Percentiles rank a stretch among this genome's conserved stretches.
Conservation (phyloP, 2,329 filamentous ascomycete species). For the Aspergillus fijiensis region DNA sequence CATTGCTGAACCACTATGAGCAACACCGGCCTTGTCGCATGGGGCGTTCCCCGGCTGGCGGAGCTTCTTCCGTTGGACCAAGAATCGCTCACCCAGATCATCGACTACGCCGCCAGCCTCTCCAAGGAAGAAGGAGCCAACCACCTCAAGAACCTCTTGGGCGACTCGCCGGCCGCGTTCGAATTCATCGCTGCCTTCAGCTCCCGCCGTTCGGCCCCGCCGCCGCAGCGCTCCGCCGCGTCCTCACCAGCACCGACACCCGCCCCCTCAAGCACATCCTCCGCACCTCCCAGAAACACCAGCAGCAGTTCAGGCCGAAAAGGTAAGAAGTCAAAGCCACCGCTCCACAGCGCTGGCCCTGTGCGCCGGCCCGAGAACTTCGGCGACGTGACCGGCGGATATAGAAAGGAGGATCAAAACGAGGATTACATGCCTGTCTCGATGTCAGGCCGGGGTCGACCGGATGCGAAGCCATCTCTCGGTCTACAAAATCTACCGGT, state of each 20-base stretch:
- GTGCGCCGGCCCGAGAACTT: conserved; percentile 64
- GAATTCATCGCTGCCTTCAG: conserved; percentile 77
- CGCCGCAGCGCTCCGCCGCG: not conserved
- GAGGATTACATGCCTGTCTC: conserved; percentile 69
- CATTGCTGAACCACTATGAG: conserved; percentile 21
- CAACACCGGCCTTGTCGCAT: conserved; percentile 42
- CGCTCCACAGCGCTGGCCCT: conserved; percentile 61
- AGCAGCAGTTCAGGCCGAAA: conserved; percentile 18
- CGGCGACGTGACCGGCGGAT: conserved; percentile 66
- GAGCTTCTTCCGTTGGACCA: conserved; percentile 82
- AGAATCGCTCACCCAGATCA: conserved; percentile 76
- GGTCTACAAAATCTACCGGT: conserved; percentile 36
- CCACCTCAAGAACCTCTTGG: conserved; percentile 84
- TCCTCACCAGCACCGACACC: conserved; percentile 31
- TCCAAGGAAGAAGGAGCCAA: conserved; percentile 75
- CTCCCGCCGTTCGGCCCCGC: conserved; percentile 50
- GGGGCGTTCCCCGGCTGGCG: conserved; percentile 70
- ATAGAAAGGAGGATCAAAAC: conserved; percentile 69
- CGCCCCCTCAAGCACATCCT: conserved; percentile 17
- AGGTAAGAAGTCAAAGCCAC: conserved; percentile 59
- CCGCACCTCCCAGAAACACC: conserved; percentile 1
- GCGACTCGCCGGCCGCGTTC: conserved; percentile 73
- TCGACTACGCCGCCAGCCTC: conserved; percentile 76
- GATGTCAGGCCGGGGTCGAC: conserved; percentile 32
- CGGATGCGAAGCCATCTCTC: conserved; percentile 15